These are phyloP conservation scores for Pythium utonaiense DNA, from an alignment of 352 stramenopile genomes.

Conservation along the genomic window DNA sequence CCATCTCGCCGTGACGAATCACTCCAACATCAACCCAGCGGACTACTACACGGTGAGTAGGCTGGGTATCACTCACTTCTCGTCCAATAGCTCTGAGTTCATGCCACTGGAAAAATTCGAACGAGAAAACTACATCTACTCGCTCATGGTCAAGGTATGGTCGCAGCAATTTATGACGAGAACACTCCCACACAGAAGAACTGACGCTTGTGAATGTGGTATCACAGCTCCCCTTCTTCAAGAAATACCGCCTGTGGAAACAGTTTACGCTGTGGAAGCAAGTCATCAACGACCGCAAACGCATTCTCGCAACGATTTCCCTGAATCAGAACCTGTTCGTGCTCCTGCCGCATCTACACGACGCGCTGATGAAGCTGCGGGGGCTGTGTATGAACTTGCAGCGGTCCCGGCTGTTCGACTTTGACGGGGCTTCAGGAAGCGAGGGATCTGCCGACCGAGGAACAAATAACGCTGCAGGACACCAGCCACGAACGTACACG, in stretches of 20 bases:
- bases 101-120: constrained; percentile 87
- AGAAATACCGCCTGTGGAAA: constrained; percentile 89
- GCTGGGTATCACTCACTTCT: constrained; percentile 88
- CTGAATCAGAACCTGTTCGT: constrained; percentile 88
- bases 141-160: constrained; percentile 63
- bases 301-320: constrained; percentile 25
- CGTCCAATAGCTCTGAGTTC: constrained; percentile 79
- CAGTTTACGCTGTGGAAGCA: constrained; percentile 87
- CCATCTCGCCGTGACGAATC: constrained; percentile 58
- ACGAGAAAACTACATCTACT: constrained; percentile 89
- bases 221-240: constrained; percentile 86
- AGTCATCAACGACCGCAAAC: constrained; percentile 54
- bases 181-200: background rate
- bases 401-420: constrained; percentile 42
- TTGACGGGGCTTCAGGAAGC: constrained; percentile 12
- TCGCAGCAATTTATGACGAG: background rate
- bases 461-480: background rate
- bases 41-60: constrained; percentile 91
- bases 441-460: background rate
- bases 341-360: constrained; percentile 75
- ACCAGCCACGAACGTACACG: constrained; percentile 54
- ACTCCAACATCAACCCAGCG: constrained; percentile 61
- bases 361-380: constrained; percentile 76
- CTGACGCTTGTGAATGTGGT: background rate
- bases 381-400: constrained; percentile 50